Base-by-base conservation (phyloP, 805 yeast genomes). In the Cyberlindnera misumaiensis region DNA sequence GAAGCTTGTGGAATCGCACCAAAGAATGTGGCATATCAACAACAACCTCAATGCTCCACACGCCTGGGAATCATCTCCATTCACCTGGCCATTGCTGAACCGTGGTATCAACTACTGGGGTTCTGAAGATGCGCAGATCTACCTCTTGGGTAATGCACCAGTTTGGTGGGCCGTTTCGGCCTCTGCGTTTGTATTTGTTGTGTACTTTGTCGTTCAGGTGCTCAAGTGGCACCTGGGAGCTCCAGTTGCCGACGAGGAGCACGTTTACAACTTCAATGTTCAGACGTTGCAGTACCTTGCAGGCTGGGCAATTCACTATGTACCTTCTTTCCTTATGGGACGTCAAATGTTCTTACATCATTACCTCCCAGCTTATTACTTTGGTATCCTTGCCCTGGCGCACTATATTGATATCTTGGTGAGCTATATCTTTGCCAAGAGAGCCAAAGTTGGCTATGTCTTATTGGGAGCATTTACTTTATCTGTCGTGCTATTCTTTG, bases 291-390 rank as follows among this genome's bases (percentile, higher is more conserved):
- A 75, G 25, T 84, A 76, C 58, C 53, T 78, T 30, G 53, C 75
- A 8, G 95, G 94, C 32, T 86, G 88, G 84, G 64, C 58, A 9
- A 44, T 81, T 28, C 95, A 86, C 60, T 81, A 74, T 56, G 56
- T 70, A 39, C 94, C 95, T 48, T 83, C 85, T 38, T 80, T 75
- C 63, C 65, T 89, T 42, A 89, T 89, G 97, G 88, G 80, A 17
- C 79, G 97, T 65, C 97, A 89, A 65, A 63, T 89, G 63, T 89
- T 90, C 67, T 68, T 89, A 58, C 97, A 89, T 62, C 97, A 89
- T 62, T 90, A 90, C 61, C 65, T 93, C 49, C 97, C 96, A 40
- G 86, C 97, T 2, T 73, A 86, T 38, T 93, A 87, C 65, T 93
- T 93, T 62, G 93, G 87, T 34, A 68, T 85, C 38, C 68, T 86